phyloP scores from a whole-genome alignment of 2,329 filamentous ascomycete genomes.

The Ophiobolus disseminans region DNA sequence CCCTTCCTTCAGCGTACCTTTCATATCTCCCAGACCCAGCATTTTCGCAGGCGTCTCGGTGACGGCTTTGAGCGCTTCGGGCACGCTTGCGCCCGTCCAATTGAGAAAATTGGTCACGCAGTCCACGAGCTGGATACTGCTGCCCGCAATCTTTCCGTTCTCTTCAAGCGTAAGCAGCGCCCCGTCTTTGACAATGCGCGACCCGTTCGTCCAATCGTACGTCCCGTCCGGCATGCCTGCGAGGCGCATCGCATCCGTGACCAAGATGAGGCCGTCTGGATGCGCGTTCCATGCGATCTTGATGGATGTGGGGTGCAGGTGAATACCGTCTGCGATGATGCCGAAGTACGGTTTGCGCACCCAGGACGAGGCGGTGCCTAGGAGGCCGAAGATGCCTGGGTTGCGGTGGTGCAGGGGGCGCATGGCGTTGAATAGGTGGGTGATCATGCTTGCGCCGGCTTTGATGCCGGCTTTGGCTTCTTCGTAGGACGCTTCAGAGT shows the following conservation, averaged over 20 bases:
- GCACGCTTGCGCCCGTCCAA: conserved; percentile 73
- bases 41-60: conserved; percentile 79
- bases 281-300: conserved; percentile 90
- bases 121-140: conserved; percentile 76
- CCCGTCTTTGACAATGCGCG: conserved; percentile 73
- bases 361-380: conserved; percentile 61
- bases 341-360: conserved; percentile 76
- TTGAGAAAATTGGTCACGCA: conserved; percentile 82
- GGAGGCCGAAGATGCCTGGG: conserved; percentile 85
- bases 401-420: conserved; percentile 87
- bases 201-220: conserved; percentile 84
- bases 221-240: conserved; percentile 82
- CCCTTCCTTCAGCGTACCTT: conserved; percentile 63
- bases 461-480: conserved; percentile 74
- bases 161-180: conserved; percentile 77
- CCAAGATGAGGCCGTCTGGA: conserved; percentile 82
- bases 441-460: conserved; percentile 87
- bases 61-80: conserved; percentile 73
- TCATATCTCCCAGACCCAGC: conserved; percentile 71
- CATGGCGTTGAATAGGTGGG: conserved; percentile 95
- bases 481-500: conserved; percentile 87
- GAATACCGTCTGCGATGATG: conserved; percentile 88
- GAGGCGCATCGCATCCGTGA: conserved; percentile 91
- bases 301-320: conserved; percentile 85
- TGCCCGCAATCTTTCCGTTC: conserved; percentile 64